Conservation (phyloP, 2,329 filamentous ascomycete species). For the Erysiphe pulchra region DNA sequence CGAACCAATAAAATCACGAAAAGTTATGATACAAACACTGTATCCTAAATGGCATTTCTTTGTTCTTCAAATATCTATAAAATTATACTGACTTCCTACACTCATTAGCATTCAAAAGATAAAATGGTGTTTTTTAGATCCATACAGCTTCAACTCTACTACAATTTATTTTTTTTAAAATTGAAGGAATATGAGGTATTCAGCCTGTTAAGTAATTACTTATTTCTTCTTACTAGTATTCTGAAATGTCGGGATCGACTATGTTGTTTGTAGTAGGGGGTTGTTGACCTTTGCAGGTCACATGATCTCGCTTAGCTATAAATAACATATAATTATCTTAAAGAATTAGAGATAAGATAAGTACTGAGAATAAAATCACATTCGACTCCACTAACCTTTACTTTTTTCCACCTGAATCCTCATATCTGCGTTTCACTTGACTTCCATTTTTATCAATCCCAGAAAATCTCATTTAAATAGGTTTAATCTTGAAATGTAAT, state of each 20-base stretch:
- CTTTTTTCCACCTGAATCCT: no score
- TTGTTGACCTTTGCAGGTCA: neutral
- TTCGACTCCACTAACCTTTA: no score
- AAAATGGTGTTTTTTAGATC: neutral
- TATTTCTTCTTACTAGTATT: neutral
- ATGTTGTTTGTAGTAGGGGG: neutral
- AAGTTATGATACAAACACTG: neutral
- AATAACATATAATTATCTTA: neutral
- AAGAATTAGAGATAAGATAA: neutral
- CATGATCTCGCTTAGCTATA: neutral
- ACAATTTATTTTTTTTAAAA: neutral
- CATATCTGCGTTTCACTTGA: no score
- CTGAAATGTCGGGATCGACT: neutral
- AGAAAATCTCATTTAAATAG: constrained; percentile 27
- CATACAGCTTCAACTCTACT: neutral
- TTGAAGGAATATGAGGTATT: neutral
- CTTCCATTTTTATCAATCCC: no score
- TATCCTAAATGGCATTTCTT: neutral
- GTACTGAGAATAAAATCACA: neutral
- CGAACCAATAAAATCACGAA: neutral
- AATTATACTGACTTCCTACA: neutral
- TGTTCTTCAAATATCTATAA: neutral
- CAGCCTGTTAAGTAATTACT: neutral
- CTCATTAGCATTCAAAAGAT: neutral
- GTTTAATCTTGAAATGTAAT: constrained; percentile 90